These are phyloP conservation scores for Chaetoceros tenuissimus DNA, from an alignment of 108 stramenopile genomes.

Conservation along the genomic window DNA sequence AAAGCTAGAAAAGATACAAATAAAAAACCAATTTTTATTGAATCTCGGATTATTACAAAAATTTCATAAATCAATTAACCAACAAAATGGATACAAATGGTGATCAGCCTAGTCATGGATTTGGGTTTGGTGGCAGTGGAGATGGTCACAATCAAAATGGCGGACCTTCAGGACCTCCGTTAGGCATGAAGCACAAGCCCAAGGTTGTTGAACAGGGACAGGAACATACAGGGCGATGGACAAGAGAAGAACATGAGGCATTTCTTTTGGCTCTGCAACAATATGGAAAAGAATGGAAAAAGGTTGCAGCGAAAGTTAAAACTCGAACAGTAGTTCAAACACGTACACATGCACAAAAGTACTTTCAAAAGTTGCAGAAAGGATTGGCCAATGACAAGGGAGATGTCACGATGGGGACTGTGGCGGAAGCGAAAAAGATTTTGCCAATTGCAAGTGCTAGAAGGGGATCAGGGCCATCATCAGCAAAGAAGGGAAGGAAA, in stretches of 20 bases:
- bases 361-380: conserved; percentile 95
- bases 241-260: conserved; percentile 83
- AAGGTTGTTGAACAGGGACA: conserved; percentile 71
- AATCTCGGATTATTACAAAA: no score
- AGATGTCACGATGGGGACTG: background rate
- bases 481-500: conserved; percentile 16
- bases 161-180: no score
- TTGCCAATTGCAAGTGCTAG: conserved; percentile 1
- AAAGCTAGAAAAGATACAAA: no score
- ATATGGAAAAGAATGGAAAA: conserved; percentile 97
- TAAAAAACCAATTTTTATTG: no score
- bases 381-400: conserved; percentile 12
- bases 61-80: no score
- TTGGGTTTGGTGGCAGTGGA: no score
- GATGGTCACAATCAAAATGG: no score
- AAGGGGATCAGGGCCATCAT: conserved; percentile 8
- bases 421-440: conserved; percentile 15
- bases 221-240: conserved; percentile 83
- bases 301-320: conserved; percentile 81
- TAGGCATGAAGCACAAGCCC: no score
- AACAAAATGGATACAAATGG: conserved; percentile 9
- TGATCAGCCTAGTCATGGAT: no score
- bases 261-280: conserved; percentile 80
- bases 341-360: conserved; percentile 98
- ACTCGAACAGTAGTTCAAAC: conserved; percentile 97